Evolutionary conservation across 2,329 filamentous ascomycete species (phyloP).

Genomic region (Aspergillus ochraceoroseus): DNA sequence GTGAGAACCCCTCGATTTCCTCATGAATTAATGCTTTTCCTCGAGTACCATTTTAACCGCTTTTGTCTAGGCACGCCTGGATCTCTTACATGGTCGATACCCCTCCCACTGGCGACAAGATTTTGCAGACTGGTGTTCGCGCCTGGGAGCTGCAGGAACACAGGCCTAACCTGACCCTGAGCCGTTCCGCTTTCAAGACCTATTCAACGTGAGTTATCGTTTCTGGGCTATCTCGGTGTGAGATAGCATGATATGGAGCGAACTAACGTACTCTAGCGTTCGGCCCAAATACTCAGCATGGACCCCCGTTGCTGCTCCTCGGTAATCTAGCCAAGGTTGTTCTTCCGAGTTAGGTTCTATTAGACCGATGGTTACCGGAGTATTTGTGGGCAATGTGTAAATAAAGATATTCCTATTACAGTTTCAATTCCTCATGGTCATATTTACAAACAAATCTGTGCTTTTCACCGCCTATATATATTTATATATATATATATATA

Average conservation of each 20-base stretch:
- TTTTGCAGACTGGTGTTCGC: slow-evolving; percentile 63
- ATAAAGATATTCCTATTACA: slow-evolving; percentile 34
- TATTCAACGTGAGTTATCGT: slow-evolving; percentile 78
- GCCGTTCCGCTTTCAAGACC: slow-evolving; percentile 77
- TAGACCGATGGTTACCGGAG: slow-evolving; percentile 7
- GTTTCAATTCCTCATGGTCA: slow-evolving; percentile 19
- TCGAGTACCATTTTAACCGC: neutral
- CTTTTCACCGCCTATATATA: neutral
- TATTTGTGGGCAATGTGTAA: slow-evolving; percentile 27
- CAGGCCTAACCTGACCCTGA: slow-evolving; percentile 68
- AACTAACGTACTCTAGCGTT: too few species aligned
- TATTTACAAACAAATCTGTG: slow-evolving; percentile 16
- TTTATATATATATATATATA: neutral
- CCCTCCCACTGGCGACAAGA: slow-evolving; percentile 69
- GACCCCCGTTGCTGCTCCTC: slow-evolving; percentile 35
- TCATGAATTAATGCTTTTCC: neutral
- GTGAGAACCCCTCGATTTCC: slow-evolving; percentile 36
- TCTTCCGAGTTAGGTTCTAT: slow-evolving; percentile 6
- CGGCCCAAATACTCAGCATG: slow-evolving; percentile 36
- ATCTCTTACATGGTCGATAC: slow-evolving; percentile 90
- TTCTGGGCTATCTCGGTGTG: too few species aligned
- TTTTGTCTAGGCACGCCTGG: slow-evolving; percentile 72
- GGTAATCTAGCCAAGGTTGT: slow-evolving; percentile 23
- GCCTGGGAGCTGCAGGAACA: slow-evolving; percentile 72
- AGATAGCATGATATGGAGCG: too few species aligned